Evolutionary conservation across 352 stramenopile genomes (phyloP).

Genomic region (Pythium monospermum): DNA sequence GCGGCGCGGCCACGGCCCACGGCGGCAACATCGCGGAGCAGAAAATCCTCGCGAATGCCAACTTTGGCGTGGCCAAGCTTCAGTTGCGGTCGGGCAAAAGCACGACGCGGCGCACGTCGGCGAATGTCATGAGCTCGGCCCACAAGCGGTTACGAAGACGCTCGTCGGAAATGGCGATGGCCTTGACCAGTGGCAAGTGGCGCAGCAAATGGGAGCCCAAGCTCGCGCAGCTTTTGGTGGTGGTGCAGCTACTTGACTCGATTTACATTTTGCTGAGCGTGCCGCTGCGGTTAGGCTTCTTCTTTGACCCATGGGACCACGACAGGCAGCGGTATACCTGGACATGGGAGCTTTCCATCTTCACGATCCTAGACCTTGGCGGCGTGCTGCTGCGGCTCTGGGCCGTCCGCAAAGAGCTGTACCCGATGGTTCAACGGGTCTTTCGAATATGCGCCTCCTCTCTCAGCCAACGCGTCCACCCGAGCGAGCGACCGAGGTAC

Average conservation of each 20-base stretch:
- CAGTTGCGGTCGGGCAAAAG: too few relatives aligned
- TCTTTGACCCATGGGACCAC: slow-evolving; percentile 34
- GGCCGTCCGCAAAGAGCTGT: not conserved
- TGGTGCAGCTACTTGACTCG: slow-evolving; percentile 22
- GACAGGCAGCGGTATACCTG: slow-evolving; percentile 3
- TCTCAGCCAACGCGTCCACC: slow-evolving; percentile 13
- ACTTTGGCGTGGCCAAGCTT: too few relatives aligned
- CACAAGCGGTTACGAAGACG: too few relatives aligned
- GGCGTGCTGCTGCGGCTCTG: slow-evolving; percentile 7
- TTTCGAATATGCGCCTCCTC: not conserved
- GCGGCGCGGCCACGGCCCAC: too few relatives aligned
- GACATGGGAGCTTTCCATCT: slow-evolving; percentile 24
- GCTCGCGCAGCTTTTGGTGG: slow-evolving; percentile 3
- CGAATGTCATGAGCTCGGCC: too few relatives aligned
- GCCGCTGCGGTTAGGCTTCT: slow-evolving; percentile 33
- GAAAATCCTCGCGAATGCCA: too few relatives aligned
- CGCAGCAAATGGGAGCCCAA: too few relatives aligned
- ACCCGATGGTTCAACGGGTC: not conserved
- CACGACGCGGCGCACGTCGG: too few relatives aligned
- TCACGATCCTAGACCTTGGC: slow-evolving; percentile 18
- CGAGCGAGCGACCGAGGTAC: slow-evolving; percentile 6
- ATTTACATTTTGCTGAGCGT: slow-evolving; percentile 26
- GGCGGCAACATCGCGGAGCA: too few relatives aligned
- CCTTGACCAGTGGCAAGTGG: too few relatives aligned
- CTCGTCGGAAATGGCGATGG: too few relatives aligned